These are phyloP conservation scores for Talaromyces sp. DNA, from an alignment of 2,329 filamentous ascomycete species.

Conservation along the genomic window DNA sequence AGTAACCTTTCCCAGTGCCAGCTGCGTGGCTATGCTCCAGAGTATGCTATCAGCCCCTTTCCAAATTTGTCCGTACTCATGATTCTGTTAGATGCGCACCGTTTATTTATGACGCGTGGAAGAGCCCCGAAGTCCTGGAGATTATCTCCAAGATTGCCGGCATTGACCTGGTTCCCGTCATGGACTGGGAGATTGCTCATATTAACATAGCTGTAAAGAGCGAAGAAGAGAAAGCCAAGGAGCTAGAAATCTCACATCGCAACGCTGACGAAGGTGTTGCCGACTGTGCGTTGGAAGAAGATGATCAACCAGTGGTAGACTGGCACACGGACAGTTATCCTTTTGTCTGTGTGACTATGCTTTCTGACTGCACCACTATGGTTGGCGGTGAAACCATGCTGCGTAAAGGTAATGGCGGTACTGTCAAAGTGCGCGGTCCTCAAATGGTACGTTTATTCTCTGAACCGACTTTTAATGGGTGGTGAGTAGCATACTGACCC, in stretches of 20 bases:
- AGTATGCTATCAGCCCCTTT: conserved; percentile 41
- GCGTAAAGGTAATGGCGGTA: conserved; percentile 49
- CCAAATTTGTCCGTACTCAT: not conserved
- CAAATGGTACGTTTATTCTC: conserved; percentile 46
- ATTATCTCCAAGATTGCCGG: conserved; percentile 51
- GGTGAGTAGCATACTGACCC: conserved; percentile 1
- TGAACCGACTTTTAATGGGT: not conserved
- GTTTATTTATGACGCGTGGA: conserved; percentile 61
- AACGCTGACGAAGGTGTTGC: conserved; percentile 40
- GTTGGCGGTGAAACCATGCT: conserved; percentile 61
- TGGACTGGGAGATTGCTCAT: conserved; percentile 54
- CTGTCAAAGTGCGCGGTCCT: conserved; percentile 56
- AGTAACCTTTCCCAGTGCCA: conserved; percentile 56
- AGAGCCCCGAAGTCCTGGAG: conserved; percentile 45
- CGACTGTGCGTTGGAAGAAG: conserved; percentile 39
- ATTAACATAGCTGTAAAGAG: conserved; percentile 52
- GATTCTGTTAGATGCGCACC: conserved; percentile 50
- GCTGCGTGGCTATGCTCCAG: conserved; percentile 51
- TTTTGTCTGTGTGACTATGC: conserved; percentile 66
- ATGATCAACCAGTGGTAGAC: conserved; percentile 53
- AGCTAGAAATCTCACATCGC: conserved; percentile 35
- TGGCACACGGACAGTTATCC: conserved; percentile 64
- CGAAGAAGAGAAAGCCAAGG: conserved; percentile 43
- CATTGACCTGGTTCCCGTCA: conserved; percentile 50
- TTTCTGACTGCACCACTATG: conserved; percentile 59